Base-by-base conservation (phyloP, 371 early-diverging fungal genomes). In the Zychaea mexicana region DNA sequence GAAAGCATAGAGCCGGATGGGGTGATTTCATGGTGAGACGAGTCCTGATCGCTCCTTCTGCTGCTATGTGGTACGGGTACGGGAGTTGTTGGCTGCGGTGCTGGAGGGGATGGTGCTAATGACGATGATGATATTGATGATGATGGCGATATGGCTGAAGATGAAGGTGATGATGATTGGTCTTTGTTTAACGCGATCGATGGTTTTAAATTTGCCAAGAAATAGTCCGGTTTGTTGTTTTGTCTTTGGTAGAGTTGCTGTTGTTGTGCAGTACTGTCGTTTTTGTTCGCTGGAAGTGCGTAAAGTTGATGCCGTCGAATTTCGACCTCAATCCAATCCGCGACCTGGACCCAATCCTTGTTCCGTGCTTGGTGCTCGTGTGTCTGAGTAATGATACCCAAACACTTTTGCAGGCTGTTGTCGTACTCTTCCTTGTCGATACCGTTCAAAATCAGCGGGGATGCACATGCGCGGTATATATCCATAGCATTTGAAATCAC, bases 261-360 rank as follows among this genome's bases (percentile, higher is more conserved):
- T 19, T 45, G 45, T 49, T 19, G 24, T 24, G 49, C 42, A 12
- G 13, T 42, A 17, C 10, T 10, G 15, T 36, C 36, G 2, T 42
- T 42, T 1, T 42, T 24, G 42, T 38, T 45, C 12, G 57, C 21
- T 38, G 42, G 55, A 56, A 45, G 49, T 39, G 56, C 28, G 31
- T 55, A 28, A 30, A 56, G 68, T 47, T 72, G 60, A 60, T 79
- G 79, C 28, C 79, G 67, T 56, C 72, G 52, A 22, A 81, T 72
- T 52, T 81, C 81, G 4, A 74, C 69, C 24, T 78, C 66, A 19
- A 81, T 56, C 74, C 76, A 81, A 33, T 81, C 74, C 15, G 76
- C 70, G 1, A 81, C 71, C 57, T 81, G 78, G 17, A 74, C 67
- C 71, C 73, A 77, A 32, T 72, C 71, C 57, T 67, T 70, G 52